phyloP scores from a whole-genome alignment of 352 stramenopile species.

The Pythium sukuiense region DNA sequence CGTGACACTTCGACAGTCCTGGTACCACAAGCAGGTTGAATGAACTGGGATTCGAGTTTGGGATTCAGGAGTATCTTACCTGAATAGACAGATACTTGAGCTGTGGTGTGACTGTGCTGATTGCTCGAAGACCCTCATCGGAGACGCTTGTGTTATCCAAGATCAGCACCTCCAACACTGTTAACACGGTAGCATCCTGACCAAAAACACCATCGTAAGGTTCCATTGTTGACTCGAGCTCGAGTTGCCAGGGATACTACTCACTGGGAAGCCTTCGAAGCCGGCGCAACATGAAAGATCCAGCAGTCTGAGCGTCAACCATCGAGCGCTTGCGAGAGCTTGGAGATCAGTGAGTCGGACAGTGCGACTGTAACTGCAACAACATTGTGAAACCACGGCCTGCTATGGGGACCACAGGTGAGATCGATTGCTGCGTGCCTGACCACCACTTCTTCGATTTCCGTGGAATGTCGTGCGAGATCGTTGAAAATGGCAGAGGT shows the following conservation, averaged over 20 bases:
- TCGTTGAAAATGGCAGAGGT: conserved; percentile 46
- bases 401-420: conserved; percentile 1
- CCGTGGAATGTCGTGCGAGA: conserved; percentile 31
- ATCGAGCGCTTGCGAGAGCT: conserved; percentile 32
- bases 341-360: conserved; percentile 37
- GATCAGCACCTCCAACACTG: conserved; percentile 55
- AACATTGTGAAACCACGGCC: background rate
- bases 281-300: conserved; percentile 56
- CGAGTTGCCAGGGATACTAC: background rate
- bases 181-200: conserved; percentile 33
- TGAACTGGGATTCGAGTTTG: background rate
- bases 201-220: background rate
- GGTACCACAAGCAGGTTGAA: background rate
- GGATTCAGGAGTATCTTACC: conserved; percentile 21
- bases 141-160: conserved; percentile 57
- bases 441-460: conserved; percentile 50
- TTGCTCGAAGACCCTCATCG: conserved; percentile 41
- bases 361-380: conserved; percentile 33
- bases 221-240: background rate
- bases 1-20: conserved; percentile 58
- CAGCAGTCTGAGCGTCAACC: conserved; percentile 40
- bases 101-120: conserved; percentile 33
- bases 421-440: conserved; percentile 26
- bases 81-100: conserved; percentile 71
- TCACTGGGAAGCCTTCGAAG: conserved; percentile 26